Percentiles rank a stretch among this genome's conserved stretches.
Evolutionary conservation across 2,329 filamentous ascomycete species (phyloP).

Genomic region (Colletotrichum horii): DNA sequence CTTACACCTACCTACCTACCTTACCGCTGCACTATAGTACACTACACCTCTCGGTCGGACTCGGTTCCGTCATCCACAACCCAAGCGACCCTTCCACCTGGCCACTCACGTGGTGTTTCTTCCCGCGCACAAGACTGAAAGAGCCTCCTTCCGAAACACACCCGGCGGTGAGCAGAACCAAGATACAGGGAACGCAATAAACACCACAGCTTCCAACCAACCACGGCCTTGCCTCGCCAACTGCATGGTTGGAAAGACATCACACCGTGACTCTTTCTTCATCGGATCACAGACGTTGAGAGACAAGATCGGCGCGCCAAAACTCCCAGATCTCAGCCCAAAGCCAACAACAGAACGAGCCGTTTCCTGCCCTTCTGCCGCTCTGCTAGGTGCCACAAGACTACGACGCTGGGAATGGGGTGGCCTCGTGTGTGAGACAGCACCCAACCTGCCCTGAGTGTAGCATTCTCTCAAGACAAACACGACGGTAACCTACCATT

Average conservation of each 20-base stretch:
- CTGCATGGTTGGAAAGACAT: neutral
- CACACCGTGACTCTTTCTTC: conserved; percentile 1
- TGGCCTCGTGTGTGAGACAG: neutral
- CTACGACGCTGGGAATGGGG: neutral
- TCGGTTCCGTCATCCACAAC: neutral
- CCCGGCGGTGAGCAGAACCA: conserved; percentile 8
- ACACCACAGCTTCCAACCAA: neutral
- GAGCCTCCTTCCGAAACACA: neutral
- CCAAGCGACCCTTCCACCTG: neutral
- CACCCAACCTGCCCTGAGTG: neutral
- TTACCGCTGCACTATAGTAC: neutral
- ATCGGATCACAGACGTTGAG: neutral
- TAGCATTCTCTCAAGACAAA: neutral
- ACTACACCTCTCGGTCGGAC: neutral
- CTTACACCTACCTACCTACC: no score
- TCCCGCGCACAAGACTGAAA: neutral
- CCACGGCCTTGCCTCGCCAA: neutral
- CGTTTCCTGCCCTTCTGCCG: neutral
- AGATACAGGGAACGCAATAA: neutral
- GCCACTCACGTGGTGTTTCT: neutral
- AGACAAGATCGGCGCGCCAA: conserved; percentile 9
- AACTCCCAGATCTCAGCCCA: neutral
- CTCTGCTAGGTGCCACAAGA: neutral
- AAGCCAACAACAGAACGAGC: neutral
- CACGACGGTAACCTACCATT: neutral